A percentile compares a stretch with the other conserved stretches of the same genome.
These are phyloP conservation scores for Russula vinacea DNA, from an alignment of 768 basidiomycete species.

Conservation along the genomic window DNA sequence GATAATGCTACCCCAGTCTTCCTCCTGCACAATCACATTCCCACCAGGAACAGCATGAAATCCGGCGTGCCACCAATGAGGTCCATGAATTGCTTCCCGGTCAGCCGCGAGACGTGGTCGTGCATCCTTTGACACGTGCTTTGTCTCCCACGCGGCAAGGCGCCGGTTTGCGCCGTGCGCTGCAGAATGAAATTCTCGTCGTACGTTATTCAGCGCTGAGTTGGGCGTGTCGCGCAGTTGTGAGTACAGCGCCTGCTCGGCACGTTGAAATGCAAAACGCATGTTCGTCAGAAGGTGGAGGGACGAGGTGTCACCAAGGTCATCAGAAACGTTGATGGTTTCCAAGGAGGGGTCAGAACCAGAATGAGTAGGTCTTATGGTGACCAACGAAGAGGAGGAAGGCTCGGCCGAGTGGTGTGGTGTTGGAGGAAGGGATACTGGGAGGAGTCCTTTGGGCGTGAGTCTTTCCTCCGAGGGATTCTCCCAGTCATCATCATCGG, in stretches of 20 bases:
- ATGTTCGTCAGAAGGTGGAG: constrained; percentile 46
- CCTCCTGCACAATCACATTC: constrained; percentile 62
- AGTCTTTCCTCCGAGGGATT: constrained; percentile 31
- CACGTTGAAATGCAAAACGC: constrained; percentile 54
- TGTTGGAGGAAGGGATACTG: constrained; percentile 30
- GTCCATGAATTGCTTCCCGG: constrained; percentile 41
- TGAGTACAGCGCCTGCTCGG: constrained; percentile 57
- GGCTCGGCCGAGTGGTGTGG: constrained; percentile 28
- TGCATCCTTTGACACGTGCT: constrained; percentile 48
- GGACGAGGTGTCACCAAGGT: constrained; percentile 34
- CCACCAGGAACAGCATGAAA: constrained; percentile 66
- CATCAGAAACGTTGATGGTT: constrained; percentile 30
- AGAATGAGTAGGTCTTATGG: constrained; percentile 8
- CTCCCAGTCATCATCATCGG: constrained; percentile 52
- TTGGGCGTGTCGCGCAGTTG: constrained; percentile 50
- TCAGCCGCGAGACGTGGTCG: constrained; percentile 22
- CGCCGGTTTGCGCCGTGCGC: constrained; percentile 54
- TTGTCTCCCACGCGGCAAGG: constrained; percentile 60
- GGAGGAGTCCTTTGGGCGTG: constrained; percentile 17
- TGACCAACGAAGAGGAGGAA: constrained; percentile 20
- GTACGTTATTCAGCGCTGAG: constrained; percentile 56
- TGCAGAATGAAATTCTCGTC: constrained; percentile 52
- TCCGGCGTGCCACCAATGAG: constrained; percentile 61
- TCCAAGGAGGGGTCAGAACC: not conserved
- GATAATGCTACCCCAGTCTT: constrained; percentile 77